These are phyloP conservation scores for Aureobasidium sp. DNA, from an alignment of 2,329 filamentous ascomycete genomes.

Conservation along the genomic window DNA sequence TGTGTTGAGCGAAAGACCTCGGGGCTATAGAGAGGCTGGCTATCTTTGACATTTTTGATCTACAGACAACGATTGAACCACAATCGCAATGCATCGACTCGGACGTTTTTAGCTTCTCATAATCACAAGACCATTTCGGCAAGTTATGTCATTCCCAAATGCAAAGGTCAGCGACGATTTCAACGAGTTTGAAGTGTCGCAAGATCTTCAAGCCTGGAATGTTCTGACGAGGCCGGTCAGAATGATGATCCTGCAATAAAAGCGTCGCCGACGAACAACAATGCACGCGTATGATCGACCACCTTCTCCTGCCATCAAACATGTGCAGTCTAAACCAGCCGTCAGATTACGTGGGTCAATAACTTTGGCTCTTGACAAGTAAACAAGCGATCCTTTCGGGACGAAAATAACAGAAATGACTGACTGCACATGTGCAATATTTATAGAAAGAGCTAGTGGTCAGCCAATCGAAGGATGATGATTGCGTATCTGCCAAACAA, in stretches of 20 bases:
- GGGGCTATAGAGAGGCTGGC: neutral
- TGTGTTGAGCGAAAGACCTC: neutral
- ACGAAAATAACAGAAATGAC: conserved; percentile 1
- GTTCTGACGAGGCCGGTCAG: neutral
- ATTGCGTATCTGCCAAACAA: conserved; percentile 12
- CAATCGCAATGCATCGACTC: neutral
- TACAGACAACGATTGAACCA: neutral
- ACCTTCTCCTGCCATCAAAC: neutral
- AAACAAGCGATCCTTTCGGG: conserved; percentile 2
- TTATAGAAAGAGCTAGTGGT: conserved; percentile 13
- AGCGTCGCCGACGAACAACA: neutral
- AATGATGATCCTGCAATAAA: conserved; percentile 8
- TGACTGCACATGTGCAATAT: conserved; percentile 6
- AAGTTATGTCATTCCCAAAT: too few species aligned
- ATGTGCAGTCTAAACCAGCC: neutral
- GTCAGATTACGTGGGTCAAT: neutral
- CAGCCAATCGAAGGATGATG: conserved; percentile 5
- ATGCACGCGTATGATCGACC: conserved; percentile 9
- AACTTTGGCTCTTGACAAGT: neutral
- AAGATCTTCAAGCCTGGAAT: conserved; percentile 3
- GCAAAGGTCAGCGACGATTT: too few species aligned
- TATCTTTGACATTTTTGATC: neutral
- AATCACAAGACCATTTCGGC: too few species aligned
- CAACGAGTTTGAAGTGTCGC: too few species aligned
- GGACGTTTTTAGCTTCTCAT: neutral